Base-by-base conservation (phyloP, 129 eudicot genomes). In the Ambrosia trifida region DNA sequence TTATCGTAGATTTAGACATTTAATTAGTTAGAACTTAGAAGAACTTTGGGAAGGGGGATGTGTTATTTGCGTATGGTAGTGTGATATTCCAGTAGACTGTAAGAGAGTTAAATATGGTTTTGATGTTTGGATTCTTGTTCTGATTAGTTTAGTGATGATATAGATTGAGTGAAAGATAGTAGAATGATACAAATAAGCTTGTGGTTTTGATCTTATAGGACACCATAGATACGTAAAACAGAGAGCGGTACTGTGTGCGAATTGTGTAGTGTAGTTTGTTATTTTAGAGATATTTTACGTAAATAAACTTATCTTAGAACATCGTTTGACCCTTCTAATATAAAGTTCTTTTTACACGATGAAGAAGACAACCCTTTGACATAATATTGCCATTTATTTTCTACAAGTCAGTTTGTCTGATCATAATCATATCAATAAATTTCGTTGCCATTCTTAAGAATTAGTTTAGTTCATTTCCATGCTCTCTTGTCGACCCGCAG, bases 341-440 rank as follows among this genome's bases (percentile, higher is more conserved):
- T 66, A 20, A 44, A 36, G 40, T 24, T 43, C 38, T 66, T 28
- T 40, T 43, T 66, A 24, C 20, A 66, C 12, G 38, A 24, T 44
- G 19, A 19, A 67, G 36, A 14, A 33, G 45, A 28, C 66, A 32
- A 32, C 44, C 4, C 45, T 61, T 61, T 61, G 13, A 14, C 58
- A 7, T 45, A 66, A 24, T 31, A 24, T 24, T 16, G 60, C n/a
- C 11, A 47, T 30, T 66, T 66, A 20, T 40, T 53, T 43, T 43
- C 11, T 6, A 66, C 50, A 32, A 66, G 56, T 18, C 71, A 44
- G 56, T 66, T 66, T 66, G 56, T 24, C 57, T 66, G 66, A 61
- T 12, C 10, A 11, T 32, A 32, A 31, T 32, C 66, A 33, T 4
- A 32, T 33, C 66, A 30, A 12, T 58, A 58, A 24, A 32, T 61